Evolutionary conservation across 345 rosid species (phyloP), one percentile per base, ranked within the genome.

Genomic region (Gossypium turneri): DNA sequence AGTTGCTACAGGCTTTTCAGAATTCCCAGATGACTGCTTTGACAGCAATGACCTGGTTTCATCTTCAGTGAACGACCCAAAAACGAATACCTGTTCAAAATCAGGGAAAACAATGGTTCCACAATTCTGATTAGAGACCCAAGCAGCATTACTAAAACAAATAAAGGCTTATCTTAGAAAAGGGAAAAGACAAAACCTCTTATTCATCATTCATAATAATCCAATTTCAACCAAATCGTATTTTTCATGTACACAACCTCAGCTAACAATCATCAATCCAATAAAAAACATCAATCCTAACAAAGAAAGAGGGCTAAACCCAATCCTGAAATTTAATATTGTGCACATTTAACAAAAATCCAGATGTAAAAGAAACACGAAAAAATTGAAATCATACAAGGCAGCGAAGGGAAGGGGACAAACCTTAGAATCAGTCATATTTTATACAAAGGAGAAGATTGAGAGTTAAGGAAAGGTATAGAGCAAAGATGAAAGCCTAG

Each of bases 41-140:
- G 68, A 78, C 77, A 86, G 84, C 81, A 80, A 83, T 67, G 88
- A 89, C 78, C 75, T 88, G 52, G 94, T 91, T 78, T 93, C 99
- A 41, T 95, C 92, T 84, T 93, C 98, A 27, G 97, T 90, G 79
- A 95, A 95, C 34, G 99, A 95, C 29, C 99, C 99, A 83, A 95
- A 95, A 73, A 93, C 57, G 25, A 93, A 43, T 38, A 90, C 71
- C 91, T 92, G 86, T 76, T 48, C 56, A 44, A 66, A 79, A 38
- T 41, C 57, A 56, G 17, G 77, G 0, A 77, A 56, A 47, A 53
- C 12, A 52, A n/a, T 20, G 29, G 50, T 19, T 51, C 19, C 22
- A 57, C 17, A 4, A 8, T 11, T 72, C 9, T 12, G 25, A 57
- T 57, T 15, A 19, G 64, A 72, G 34, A 24, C 25, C 7, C 25